Evolutionary conservation across 305 asterid genomes (phyloP), one percentile per base, ranked within the genome.

Genomic region (Fraxinus nigra): DNA sequence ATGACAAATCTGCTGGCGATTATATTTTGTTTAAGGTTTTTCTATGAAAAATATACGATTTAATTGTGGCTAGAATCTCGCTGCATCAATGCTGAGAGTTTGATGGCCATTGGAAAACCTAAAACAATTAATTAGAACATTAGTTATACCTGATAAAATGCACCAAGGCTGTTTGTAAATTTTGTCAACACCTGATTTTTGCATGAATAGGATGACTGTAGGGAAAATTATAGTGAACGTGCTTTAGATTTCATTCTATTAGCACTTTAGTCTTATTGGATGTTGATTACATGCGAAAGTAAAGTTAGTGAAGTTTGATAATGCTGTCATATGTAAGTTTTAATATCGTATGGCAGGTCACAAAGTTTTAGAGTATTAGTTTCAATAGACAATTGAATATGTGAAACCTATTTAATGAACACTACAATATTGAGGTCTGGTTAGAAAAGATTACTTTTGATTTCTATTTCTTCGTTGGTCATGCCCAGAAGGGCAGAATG

Each of bases 251-350:
- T 75, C 9, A 3, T 13, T 40, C 30, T 20, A 22, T 43, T 10
- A 40, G 30, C 28, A 73, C 76, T 76, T 61, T 34, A 75, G 69
- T 72, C 77, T 56, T 26, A 37, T 35, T 37, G 61, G 61, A 70
- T 82, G 72, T 63, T 76, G 46, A 78, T 40, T 56, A 38, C 35
- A 34, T 3, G 48, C 37, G 76, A 79, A 78, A 69, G 20, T 14
- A 22, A 38, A 81, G 75, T 75, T 81, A 33, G 40, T 26, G 63
- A 81, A 78, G 72, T 61, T 59, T 34, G 46, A 11, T 34, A 80
- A 16, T 48, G 33, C 11, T 32, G 74, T 69, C 43, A 24, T 6
- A 33, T 72, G 78, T 51, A 56, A 72, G 26, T 14, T 76, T 80
- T 63, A 77, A 67, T 26, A 38, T 48, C 26, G 5, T 26, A 63